phyloP scores from a whole-genome alignment of 805 yeast species.

The Priceomyces castillae region DNA sequence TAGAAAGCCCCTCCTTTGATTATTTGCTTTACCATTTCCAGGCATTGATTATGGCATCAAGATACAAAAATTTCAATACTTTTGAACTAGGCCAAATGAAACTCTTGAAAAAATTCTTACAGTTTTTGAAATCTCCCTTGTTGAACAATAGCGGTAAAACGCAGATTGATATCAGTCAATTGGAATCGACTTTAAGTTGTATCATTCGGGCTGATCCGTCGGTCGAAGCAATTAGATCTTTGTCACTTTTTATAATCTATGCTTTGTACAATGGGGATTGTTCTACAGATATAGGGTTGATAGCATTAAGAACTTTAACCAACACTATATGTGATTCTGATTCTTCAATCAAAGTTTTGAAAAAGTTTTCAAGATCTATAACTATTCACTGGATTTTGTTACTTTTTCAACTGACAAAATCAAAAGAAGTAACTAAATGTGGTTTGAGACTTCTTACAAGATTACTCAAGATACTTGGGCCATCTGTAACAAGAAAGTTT shows the following conservation, averaged over 20 bases:
- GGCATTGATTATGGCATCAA: conserved; percentile 53
- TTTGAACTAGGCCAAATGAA: conserved; percentile 53
- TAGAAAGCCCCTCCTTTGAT: conserved; percentile 56
- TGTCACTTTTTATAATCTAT: conserved; percentile 49
- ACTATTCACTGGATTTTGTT: conserved; percentile 66
- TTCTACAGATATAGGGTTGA: conserved; percentile 34
- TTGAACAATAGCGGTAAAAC: conserved; percentile 7
- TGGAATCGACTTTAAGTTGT: conserved; percentile 19
- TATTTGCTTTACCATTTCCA: conserved; percentile 58
- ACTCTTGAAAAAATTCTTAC: conserved; percentile 45
- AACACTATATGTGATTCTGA: conserved; percentile 41
- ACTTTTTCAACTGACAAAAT: conserved; percentile 37
- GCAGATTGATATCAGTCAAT: conserved; percentile 13
- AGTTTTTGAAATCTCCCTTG: conserved; percentile 42
- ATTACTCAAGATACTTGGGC: conserved; percentile 46
- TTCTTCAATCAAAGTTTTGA: conserved; percentile 36
- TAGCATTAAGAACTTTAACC: conserved; percentile 29
- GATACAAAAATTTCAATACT: conserved; percentile 49
- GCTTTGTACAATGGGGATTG: conserved; percentile 44
- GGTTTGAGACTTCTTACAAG: conserved; percentile 49
- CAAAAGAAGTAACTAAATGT: conserved; percentile 35
- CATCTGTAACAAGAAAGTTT: conserved; percentile 47
- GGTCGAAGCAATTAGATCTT: conserved; percentile 50
- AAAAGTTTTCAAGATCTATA: conserved; percentile 49
- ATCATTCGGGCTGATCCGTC: conserved; percentile 43